Base-by-base conservation (phyloP, 2,329 filamentous ascomycete genomes). In the Microsporum audouinii region DNA sequence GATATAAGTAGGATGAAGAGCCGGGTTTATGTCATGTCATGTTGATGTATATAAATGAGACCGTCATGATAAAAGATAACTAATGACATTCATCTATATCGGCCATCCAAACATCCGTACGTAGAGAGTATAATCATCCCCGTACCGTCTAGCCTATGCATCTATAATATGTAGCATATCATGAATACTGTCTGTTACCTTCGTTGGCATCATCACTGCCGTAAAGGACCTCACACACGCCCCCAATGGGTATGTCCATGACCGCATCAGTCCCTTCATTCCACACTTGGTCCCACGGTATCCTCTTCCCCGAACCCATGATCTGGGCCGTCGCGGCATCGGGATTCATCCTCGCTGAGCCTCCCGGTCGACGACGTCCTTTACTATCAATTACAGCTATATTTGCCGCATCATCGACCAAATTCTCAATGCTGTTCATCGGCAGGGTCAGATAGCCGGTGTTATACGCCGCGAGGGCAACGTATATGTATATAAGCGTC, bases 201-300 rank as follows among this genome's bases (percentile, higher is more conserved):
- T 59, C 43, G 8, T 47, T 49, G 43, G 34, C 34, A 34, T 61
- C 61, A 47, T 77, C 76, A 60, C 83, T 82, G 0, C 90, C 91
- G 73, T 97, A 99, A 27, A 99, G 72, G 38, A 99, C 85, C 77
- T 99, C 91, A 71, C 92, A 97, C 1, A 97, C 92, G 0, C 92
- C 94, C 7, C 91, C 91, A 66, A 97, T 82, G 5, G 94, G 94
- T 57, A 99, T 87, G 76, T 99, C 94, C 88, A 99, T 88, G 5
- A 97, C 94, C 0, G 91, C 94, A 79, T 99, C 94, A 0, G 94
- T 99, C 17, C 94, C 91, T 68, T 89, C 86, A 69, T 85, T 91
- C 94, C 94, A 99, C 17, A 95, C 80, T 62, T 80, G 82, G 69
- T 81, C 85, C 92, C 94, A 97, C 70, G 90, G 82, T 65, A 82